phyloP scores from a whole-genome alignment of 2,329 filamentous ascomycete genomes.

The Dactylellina parvicollis region DNA sequence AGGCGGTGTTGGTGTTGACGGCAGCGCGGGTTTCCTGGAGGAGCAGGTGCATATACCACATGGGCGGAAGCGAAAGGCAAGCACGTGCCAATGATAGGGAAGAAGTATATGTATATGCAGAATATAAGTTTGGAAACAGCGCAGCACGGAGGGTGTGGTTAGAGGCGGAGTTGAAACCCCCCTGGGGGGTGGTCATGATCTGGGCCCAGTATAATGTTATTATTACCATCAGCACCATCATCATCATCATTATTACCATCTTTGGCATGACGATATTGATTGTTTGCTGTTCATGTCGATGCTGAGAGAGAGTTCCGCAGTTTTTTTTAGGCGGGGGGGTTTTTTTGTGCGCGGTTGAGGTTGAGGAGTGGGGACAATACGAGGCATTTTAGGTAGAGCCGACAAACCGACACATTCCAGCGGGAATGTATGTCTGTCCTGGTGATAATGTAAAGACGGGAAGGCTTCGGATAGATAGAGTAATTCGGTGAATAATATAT shows the following conservation, averaged over 20 bases:
- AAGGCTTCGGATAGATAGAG: conserved; percentile 45
- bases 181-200: conserved; percentile 20
- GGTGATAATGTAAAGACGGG: conserved; percentile 35
- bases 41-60: conserved; percentile 39
- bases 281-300: conserved; percentile 23
- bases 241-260: too few relatives aligned
- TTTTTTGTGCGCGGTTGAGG: conserved; percentile 17
- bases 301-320: conserved; percentile 42
- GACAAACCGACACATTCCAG: conserved; percentile 23
- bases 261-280: conserved; percentile 15
- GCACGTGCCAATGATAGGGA: conserved; percentile 40
- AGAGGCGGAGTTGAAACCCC: conserved; percentile 48
- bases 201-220: conserved; percentile 34
- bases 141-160: conserved; percentile 10
- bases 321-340: not conserved
- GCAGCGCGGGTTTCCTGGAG: conserved; percentile 12
- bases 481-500: conserved; percentile 25
- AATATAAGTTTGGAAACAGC: conserved; percentile 46
- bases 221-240: too few relatives aligned
- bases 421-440: conserved; percentile 41
- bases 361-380: conserved; percentile 42
- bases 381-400: conserved; percentile 30
- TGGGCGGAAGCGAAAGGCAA: conserved; percentile 53
- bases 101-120: not conserved
- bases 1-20: conserved; percentile 23